Evolutionary conservation across 1,139 yeast species (phyloP), one percentile per base, ranked within the genome.

Genomic region (Suzukiozyma palmioleophila): DNA sequence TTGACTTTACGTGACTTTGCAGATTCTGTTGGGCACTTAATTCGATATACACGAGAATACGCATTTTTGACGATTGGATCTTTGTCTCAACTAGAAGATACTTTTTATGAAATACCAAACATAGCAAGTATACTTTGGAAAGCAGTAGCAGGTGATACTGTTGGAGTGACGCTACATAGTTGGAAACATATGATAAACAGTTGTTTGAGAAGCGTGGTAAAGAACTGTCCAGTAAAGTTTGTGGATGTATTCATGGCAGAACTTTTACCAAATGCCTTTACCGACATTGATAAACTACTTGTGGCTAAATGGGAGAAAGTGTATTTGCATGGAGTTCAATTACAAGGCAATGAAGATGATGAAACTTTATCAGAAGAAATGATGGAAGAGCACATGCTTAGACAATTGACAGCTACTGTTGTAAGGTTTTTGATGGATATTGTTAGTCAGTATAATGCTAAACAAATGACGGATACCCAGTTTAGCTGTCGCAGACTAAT

Each of bases 161-260:
- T 75, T 5, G 98, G 98, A 8, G 82, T 92, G 16, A 88, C 97
- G 0, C 72, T 88, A 29, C 98, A 94, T 60, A 87, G 96, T 30
- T 94, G 98, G 98, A 84, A 95, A 48, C 97, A 92, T 56, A 86
- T 92, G 84, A 81, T 90, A 36, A 89, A 92, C 49, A 76, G 92
- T 40, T 94, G 95, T 45, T 74, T 92, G 40, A 75, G 98, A 47
- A 86, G 87, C 45, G 84, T 90, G 10, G 78, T 92, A 35, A 85
- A 88, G 52, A 86, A 87, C 55, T 92, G 98, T 60, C 98, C 98
- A 1, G 72, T 75, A 1, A 75, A 75, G 37, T 76, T 70, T 52
- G 81, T 86, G 35, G 78, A 76, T 37, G 64, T 75, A 2, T 92
- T 92, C 54, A 78, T 90, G 84, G 60, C 75, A 9, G 84, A 81